Percentiles rank a stretch among this genome's conserved stretches.
Evolutionary conservation across 306 rosid species (phyloP).

Genomic region (Fragaria iinumae): DNA sequence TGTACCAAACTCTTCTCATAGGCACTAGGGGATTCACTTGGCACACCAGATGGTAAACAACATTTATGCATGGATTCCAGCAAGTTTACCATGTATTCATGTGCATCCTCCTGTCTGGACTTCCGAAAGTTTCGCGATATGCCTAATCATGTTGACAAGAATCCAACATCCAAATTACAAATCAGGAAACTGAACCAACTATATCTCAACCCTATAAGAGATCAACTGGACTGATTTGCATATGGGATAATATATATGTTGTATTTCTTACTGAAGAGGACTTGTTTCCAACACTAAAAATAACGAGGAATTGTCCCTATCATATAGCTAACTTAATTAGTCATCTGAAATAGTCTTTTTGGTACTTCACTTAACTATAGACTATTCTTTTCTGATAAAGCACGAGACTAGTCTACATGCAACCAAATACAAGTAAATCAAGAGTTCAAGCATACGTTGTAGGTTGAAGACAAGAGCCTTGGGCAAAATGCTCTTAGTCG

Average conservation of each 20-base stretch:
- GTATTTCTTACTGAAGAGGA: not conserved
- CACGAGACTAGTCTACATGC: not conserved
- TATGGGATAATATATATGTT: not conserved
- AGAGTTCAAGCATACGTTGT: conserved; percentile 69
- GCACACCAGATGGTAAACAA: conserved; percentile 91
- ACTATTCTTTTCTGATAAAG: not conserved
- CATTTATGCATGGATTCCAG: conserved; percentile 97
- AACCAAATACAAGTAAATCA: conserved; percentile 1
- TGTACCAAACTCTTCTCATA: conserved; percentile 96
- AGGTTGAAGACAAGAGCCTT: conserved; percentile 73
- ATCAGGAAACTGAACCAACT: not conserved
- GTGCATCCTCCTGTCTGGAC: conserved; percentile 97
- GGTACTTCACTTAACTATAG: not conserved
- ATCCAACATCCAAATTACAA: conserved; percentile 30
- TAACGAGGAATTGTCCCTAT: not conserved
- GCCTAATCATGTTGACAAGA: conserved; percentile 63
- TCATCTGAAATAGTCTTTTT: not conserved
- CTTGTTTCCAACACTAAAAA: not conserved
- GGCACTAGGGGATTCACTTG: conserved; percentile 91
- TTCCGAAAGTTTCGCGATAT: conserved; percentile 83
- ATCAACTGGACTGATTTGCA: not conserved
- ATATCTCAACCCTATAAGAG: not conserved
- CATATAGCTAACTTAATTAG: not conserved
- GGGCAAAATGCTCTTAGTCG: conserved; percentile 81
- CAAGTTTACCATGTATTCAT: conserved; percentile 98